phyloP scores from a whole-genome alignment of 495 filamentous ascomycete species.

The Lasiosphaeriaceae sp. region DNA sequence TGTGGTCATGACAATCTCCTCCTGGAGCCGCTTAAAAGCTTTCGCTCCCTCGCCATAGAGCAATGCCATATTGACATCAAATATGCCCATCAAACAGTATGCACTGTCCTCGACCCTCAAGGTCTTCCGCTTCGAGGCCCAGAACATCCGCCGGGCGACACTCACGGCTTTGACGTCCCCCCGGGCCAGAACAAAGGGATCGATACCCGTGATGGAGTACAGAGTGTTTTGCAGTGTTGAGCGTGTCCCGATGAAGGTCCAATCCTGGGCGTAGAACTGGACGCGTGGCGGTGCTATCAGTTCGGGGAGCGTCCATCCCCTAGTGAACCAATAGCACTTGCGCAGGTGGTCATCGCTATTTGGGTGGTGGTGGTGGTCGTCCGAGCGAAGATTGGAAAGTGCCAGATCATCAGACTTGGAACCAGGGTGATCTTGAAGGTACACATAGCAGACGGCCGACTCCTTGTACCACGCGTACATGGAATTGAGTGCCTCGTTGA shows the following conservation, averaged over 20 bases:
- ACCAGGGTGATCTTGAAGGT: not conserved
- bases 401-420: conserved; percentile 2
- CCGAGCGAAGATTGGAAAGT: not conserved
- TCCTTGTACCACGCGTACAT: conserved; percentile 23
- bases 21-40: conserved; percentile 20
- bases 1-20: conserved; percentile 24
- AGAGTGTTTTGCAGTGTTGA: not conserved
- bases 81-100: conserved; percentile 30
- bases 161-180: conserved; percentile 2
- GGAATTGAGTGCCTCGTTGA: conserved; percentile 16
- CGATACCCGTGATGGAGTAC: conserved; percentile 21
- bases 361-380: too few species aligned
- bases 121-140: conserved; percentile 23
- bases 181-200: conserved; percentile 10
- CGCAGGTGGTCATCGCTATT: too few species aligned
- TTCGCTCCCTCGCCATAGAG: conserved; percentile 29
- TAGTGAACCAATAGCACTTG: conserved; percentile 18
- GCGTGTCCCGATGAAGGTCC: conserved; percentile 18
- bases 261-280: conserved; percentile 29
- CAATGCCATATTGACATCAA: conserved; percentile 24
- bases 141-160: conserved; percentile 22
- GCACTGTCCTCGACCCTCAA: conserved; percentile 28
- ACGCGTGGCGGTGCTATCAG: conserved; percentile 28
- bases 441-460: conserved; percentile 18
- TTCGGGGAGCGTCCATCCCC: conserved; percentile 30